Percentiles rank a stretch among this genome's conserved stretches.
Evolutionary conservation across 2,329 filamentous ascomycete genomes (phyloP).

Genomic region (Rasamsonia emersonii): DNA sequence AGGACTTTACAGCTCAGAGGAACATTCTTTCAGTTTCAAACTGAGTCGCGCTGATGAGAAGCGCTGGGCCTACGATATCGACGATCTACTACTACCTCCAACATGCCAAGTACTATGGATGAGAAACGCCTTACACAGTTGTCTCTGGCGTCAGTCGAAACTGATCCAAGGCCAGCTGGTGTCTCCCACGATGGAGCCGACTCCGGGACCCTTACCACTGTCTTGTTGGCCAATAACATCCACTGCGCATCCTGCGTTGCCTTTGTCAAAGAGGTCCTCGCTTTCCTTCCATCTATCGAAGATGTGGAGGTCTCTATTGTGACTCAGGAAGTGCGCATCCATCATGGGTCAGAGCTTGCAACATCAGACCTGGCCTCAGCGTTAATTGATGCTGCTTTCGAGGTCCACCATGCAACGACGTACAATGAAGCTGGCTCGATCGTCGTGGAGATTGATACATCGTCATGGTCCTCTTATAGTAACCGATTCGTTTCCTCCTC

Average conservation of each 20-base stretch:
- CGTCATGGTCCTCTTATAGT: constrained; percentile 8
- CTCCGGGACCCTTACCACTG: constrained; percentile 14
- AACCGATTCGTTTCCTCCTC: constrained; percentile 7
- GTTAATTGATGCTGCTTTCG: constrained; percentile 38
- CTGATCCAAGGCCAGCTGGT: too few relatives aligned
- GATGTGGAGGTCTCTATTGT: constrained; percentile 36
- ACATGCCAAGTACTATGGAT: too few relatives aligned
- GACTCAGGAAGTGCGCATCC: constrained; percentile 35
- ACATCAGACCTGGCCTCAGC: constrained; percentile 26
- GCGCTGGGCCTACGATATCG: too few relatives aligned
- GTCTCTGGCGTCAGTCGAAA: too few relatives aligned
- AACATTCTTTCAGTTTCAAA: too few relatives aligned
- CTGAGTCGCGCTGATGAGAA: too few relatives aligned
- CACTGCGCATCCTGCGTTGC: constrained; percentile 42
- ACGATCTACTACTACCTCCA: too few relatives aligned
- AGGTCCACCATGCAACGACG: constrained; percentile 37
- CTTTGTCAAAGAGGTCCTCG: constrained; percentile 37
- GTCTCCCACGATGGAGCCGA: too few relatives aligned
- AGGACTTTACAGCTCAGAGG: too few relatives aligned
- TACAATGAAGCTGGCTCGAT: constrained; percentile 22
- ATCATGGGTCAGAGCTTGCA: constrained; percentile 24
- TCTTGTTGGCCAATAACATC: constrained; percentile 40
- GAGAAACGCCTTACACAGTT: too few relatives aligned
- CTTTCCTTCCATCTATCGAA: constrained; percentile 24
- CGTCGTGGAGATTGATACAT: constrained; percentile 28